Percentiles rank a stretch among this genome's conserved stretches.
Evolutionary conservation across 1,284 basidiomycete species (phyloP).

Genomic region (Cryptococcus floricola): DNA sequence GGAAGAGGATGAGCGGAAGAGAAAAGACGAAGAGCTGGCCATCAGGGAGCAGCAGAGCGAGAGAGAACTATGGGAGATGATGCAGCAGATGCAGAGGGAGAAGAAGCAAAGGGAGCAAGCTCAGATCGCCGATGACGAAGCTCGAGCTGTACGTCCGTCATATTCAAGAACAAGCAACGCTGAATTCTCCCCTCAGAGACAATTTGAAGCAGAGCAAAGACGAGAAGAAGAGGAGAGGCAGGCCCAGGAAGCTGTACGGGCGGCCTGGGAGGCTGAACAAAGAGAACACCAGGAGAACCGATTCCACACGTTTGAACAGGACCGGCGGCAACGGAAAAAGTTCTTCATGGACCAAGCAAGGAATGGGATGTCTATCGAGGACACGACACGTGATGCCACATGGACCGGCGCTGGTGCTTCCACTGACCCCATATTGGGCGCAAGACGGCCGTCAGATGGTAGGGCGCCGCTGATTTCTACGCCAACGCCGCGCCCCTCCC

Average conservation of each 20-base stretch:
- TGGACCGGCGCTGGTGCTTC: not conserved
- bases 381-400: constrained; percentile 7
- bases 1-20: constrained; percentile 19
- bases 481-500: not conserved
- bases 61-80: constrained; percentile 39
- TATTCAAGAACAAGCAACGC: not conserved
- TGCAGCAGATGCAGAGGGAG: constrained; percentile 26
- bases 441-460: constrained; percentile 20
- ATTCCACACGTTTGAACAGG: constrained; percentile 23
- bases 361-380: constrained; percentile 11
- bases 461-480: not conserved
- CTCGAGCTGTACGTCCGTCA: constrained; percentile 25
- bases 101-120: constrained; percentile 14
- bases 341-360: constrained; percentile 20
- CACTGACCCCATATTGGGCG: constrained; percentile 1
- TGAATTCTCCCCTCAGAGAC: constrained; percentile 19
- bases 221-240: constrained; percentile 21
- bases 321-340: constrained; percentile 26
- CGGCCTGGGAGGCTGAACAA: constrained; percentile 20
- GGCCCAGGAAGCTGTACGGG: constrained; percentile 11
- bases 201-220: constrained; percentile 26
- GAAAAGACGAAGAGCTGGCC: constrained; percentile 39
- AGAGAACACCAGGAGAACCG: constrained; percentile 11
- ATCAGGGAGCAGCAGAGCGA: constrained; percentile 44
- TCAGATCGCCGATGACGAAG: constrained; percentile 28